Evolutionary conservation across 169 alveolate species (phyloP).

Genomic region (Theileria orientalis): DNA sequence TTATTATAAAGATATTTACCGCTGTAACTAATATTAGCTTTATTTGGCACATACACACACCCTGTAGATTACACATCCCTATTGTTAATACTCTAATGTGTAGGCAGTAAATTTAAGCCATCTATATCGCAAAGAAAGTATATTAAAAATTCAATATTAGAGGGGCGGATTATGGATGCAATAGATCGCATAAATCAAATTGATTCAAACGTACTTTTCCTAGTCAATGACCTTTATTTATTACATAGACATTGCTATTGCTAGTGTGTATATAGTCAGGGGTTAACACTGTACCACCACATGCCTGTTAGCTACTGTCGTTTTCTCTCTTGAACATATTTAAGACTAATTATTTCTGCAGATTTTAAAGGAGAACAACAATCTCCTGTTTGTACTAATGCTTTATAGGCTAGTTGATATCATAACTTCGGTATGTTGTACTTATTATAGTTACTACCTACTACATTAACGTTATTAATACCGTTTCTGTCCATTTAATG

Average conservation of each 20-base stretch:
- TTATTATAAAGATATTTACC: too few relatives aligned
- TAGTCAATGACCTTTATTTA: background rate
- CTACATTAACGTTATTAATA: background rate
- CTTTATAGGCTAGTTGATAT: conserved; percentile 32
- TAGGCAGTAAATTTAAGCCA: conserved; percentile 28
- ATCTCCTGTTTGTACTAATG: conserved; percentile 31
- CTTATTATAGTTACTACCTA: background rate
- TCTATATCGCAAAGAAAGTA: conserved; percentile 44
- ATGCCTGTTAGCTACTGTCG: background rate
- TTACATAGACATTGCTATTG: too few relatives aligned
- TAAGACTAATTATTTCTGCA: background rate
- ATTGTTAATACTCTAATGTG: background rate
- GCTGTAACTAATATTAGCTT: background rate
- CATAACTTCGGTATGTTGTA: conserved; percentile 11
- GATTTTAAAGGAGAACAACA: conserved; percentile 42
- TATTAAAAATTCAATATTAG: conserved; percentile 40
- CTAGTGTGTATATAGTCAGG: background rate
- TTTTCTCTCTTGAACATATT: background rate
- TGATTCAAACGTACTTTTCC: conserved; percentile 10
- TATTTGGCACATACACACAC: background rate
- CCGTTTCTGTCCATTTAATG: background rate
- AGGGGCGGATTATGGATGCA: conserved; percentile 45
- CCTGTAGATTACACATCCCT: background rate
- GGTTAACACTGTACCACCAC: background rate
- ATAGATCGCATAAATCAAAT: conserved; percentile 19